Base-by-base conservation (phyloP, 2,329 filamentous ascomycete species). In the Didymosphaeria variabile region DNA sequence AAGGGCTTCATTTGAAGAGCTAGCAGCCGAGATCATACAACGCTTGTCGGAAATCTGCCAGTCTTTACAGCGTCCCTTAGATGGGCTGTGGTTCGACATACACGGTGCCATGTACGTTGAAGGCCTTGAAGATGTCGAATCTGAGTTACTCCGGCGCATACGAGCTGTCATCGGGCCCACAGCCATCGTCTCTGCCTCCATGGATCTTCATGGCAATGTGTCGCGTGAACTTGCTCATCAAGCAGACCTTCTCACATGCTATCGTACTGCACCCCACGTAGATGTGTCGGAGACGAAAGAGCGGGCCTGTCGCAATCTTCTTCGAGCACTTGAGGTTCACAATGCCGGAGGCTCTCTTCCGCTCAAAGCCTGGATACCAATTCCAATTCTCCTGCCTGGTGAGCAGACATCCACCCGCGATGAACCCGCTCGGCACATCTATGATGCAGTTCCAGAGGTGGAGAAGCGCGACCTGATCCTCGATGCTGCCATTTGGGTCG, bases 91-190 rank as follows among this genome's bases (percentile, higher is more conserved):
- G 57, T 47, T 58, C 40, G 57, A 58, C 21, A 58, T 58, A 15
- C 57, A 58, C 21, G 57, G 57, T 13, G 57, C 57, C 7, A 53
- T 58, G 49, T 58, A 36, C 31, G 57, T 58, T 2, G 57, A 58
- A 32, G 57, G 49, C 6, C 26, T 54, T 15, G 57, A 58, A n/a
- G 57, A 58, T 46, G 38, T 45, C 12, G 57, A 58, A 38, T 34
- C 21, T 17, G 49, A 53, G 9, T 29, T 58, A 9, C 40, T 58
- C 12, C 19, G 36, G 26, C 57, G 49, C 19, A 58, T 58, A 10
- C 47, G 57, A 17, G 42, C n/a, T 5, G 57, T 58, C 21, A 58
- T 58, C 21, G 57, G 57, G 15, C 36, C 34, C 31, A 47, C 21
- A 8, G 23, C 49, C 10, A 23, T 58, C 7, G 49, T 58, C 29